Percentiles rank a stretch among this genome's conserved stretches.
phyloP scores from a whole-genome alignment of 1,284 basidiomycete species.

The Fomitopsis pinicola region DNA sequence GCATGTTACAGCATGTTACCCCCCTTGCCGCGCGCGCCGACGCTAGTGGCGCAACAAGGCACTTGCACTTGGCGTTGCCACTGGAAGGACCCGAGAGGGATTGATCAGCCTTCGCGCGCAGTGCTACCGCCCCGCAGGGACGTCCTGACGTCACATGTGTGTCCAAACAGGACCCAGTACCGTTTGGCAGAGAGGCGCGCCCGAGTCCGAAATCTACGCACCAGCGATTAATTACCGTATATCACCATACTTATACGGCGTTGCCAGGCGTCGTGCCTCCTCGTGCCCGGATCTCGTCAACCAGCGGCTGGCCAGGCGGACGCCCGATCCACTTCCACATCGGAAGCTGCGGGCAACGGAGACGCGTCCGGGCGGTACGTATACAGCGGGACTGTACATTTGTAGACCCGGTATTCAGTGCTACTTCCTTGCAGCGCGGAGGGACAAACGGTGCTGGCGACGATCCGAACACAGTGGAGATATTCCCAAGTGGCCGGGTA shows the following conservation, averaged over 20 bases:
- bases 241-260: too few relatives aligned
- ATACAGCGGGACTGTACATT: too few relatives aligned
- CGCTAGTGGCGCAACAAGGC: not conserved
- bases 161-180: not conserved
- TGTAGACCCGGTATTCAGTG: too few relatives aligned
- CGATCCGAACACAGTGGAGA: not conserved
- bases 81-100: not conserved
- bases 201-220: not conserved
- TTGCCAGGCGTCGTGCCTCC: too few relatives aligned
- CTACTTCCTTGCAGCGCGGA: not conserved
- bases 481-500: not conserved
- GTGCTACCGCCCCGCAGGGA: not conserved
- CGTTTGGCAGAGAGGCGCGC: not conserved
- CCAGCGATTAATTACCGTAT: not conserved
- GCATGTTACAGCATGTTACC: not conserved
- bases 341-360: not conserved
- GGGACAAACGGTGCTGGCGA: not conserved
- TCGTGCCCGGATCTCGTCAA: too few relatives aligned
- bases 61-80: not conserved
- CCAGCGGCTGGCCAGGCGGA: not conserved
- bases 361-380: too few relatives aligned
- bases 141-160: not conserved
- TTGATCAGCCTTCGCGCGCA: not conserved
- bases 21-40: not conserved
- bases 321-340: not conserved